Percentiles rank a stretch among this genome's conserved stretches.
Evolutionary conservation across 345 rosid species (phyloP).

Genomic region (rapeseed (Brassica napus)): DNA sequence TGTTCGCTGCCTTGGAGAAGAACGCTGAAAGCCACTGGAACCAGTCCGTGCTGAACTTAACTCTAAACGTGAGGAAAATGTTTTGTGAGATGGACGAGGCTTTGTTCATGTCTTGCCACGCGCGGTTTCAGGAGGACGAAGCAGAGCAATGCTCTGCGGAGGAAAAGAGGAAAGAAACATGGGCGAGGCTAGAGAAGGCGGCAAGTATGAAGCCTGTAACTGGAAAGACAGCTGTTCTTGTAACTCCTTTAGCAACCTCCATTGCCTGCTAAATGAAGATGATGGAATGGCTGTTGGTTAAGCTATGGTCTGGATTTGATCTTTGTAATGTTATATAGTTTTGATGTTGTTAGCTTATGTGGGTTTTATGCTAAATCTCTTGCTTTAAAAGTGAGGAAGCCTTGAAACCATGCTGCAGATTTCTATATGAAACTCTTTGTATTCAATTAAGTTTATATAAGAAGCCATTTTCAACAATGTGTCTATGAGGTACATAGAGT

Average conservation of each 20-base stretch:
- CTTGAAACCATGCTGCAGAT: conserved; percentile 4
- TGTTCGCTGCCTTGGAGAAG: conserved; percentile 75
- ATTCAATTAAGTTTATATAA: neutral
- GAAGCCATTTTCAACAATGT: neutral
- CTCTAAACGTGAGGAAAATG: conserved; percentile 67
- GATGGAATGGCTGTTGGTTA: conserved; percentile 19
- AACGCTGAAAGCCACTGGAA: conserved; percentile 79
- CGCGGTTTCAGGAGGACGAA: conserved; percentile 59
- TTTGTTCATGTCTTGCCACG: conserved; percentile 65
- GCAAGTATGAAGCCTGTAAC: conserved; percentile 73
- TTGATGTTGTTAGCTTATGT: conserved; percentile 34
- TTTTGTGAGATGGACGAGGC: conserved; percentile 77
- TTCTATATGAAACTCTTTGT: neutral
- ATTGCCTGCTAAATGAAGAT: conserved; percentile 13
- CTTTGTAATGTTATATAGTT: conserved; percentile 37
- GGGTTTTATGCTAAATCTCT: conserved; percentile 22
- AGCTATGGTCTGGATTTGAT: conserved; percentile 31
- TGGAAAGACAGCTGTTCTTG: conserved; percentile 66
- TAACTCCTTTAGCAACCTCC: conserved; percentile 55
- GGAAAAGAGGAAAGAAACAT: conserved; percentile 61
- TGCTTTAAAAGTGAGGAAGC: conserved; percentile 26
- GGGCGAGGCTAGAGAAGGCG: conserved; percentile 62
- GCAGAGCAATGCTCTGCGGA: conserved; percentile 48
- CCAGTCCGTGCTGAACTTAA: conserved; percentile 72
- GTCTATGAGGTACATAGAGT: neutral